These are phyloP conservation scores for Irineochytrium annulatum DNA, from an alignment of 192 early-diverging fungal genomes.

Conservation along the genomic window DNA sequence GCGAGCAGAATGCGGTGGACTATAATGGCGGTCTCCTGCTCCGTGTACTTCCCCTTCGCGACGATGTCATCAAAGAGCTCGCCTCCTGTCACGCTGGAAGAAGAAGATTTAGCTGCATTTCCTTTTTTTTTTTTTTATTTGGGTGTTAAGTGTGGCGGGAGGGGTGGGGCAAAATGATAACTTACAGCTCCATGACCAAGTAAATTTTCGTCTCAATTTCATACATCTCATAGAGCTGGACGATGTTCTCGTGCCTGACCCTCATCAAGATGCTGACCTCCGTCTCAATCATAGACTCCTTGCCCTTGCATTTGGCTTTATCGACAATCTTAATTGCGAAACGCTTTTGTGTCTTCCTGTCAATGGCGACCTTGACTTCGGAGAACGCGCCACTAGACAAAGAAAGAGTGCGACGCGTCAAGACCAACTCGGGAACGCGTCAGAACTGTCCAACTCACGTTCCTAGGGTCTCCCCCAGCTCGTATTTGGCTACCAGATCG, in stretches of 20 bases:
- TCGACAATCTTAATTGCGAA: constrained; percentile 88
- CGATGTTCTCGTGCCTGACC: constrained; percentile 64
- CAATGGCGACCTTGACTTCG: constrained; percentile 65
- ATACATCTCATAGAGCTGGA: constrained; percentile 56
- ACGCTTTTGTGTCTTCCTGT: constrained; percentile 59
- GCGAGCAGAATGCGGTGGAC: constrained; percentile 76
- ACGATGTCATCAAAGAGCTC: constrained; percentile 93
- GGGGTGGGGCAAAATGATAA: constrained; percentile 8
- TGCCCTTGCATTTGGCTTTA: constrained; percentile 65
- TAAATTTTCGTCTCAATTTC: constrained; percentile 53
- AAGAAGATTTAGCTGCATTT: constrained; percentile 23
- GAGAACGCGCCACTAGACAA: constrained; percentile 61
- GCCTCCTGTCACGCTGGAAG: constrained; percentile 68
- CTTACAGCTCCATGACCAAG: constrained; percentile 58
- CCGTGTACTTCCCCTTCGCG: constrained; percentile 66
- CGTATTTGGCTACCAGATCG: constrained; percentile 40
- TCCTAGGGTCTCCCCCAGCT: constrained; percentile 37
- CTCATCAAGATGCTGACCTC: constrained; percentile 72
- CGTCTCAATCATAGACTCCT: constrained; percentile 72
- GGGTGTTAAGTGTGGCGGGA: too few species aligned
- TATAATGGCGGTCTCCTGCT: constrained; percentile 72
- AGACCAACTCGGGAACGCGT: neutral
- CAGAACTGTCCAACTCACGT: constrained; percentile 30
- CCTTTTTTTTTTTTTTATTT: too few species aligned
- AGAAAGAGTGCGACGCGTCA: neutral